Evolutionary conservation across 257 asterid genomes (phyloP), one percentile per base, ranked within the genome.

Genomic region (Paraleonurus japonicus): DNA sequence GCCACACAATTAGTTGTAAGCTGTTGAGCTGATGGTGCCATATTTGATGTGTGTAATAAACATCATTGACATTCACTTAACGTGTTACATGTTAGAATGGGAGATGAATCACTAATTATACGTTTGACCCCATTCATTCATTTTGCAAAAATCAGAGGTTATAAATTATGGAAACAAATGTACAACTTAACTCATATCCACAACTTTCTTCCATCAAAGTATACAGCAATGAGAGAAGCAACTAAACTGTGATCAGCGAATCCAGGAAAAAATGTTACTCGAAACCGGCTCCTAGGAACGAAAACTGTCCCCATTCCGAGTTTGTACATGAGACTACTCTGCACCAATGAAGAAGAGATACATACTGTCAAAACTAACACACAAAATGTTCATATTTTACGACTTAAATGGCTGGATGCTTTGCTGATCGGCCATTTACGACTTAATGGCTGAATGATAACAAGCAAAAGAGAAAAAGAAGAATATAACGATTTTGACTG

Each of bases 321-420:
- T 75, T 85, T 87, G 85, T 91, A 76, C 99, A 89, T 91, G 4
- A 89, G 95, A 82, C 98, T 89, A 15, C 85, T 86, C 99, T 94
- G 96, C 90, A 85, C 53, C 63, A 72, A 43, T 4, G 72, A 71
- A 74, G 65, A 69, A 74, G 10, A 4, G 10, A 10, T 2, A 12
- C 45, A 22, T 17, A 4, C 22, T 41, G 12, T 30, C 59, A 78
- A 47, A 57, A 32, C 16, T 37, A 33, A n/a, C n/a, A n/a, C n/a
- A n/a, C n/a, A n/a, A n/a, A n/a, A n/a, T n/a, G n/a, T n/a, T n/a
- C n/a, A n/a, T n/a, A n/a, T n/a, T n/a, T n/a, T n/a, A n/a, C n/a
- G n/a, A n/a, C n/a, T n/a, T n/a, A n/a, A n/a, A n/a, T n/a, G n/a
- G n/a, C n/a, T n/a, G n/a, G n/a, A n/a, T n/a, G n/a, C n/a, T n/a